phyloP scores from a whole-genome alignment of 2,329 filamentous ascomycete species.

The Penicillium sp. region DNA sequence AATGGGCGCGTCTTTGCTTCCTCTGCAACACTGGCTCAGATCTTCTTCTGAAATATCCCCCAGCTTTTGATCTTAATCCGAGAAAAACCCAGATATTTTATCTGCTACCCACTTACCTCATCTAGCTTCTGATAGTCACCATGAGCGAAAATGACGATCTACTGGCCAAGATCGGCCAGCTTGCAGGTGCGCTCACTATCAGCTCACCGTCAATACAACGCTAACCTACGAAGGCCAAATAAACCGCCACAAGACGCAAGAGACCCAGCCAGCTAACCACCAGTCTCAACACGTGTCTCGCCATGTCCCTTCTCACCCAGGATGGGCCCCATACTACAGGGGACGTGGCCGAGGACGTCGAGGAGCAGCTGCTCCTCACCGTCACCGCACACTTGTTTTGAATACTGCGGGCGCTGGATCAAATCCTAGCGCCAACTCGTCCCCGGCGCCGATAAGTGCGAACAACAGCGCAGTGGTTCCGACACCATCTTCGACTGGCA shows the following conservation, averaged over 20 bases:
- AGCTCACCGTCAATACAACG: constrained; percentile 14
- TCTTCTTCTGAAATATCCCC: neutral
- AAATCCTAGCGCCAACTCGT: constrained; percentile 17
- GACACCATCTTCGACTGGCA: constrained; percentile 21
- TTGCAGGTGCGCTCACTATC: constrained; percentile 49
- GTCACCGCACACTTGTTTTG: constrained; percentile 57
- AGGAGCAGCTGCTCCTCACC: constrained; percentile 35
- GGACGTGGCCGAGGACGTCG: constrained; percentile 34
- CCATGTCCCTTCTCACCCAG: constrained; percentile 26
- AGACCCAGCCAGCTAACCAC: constrained; percentile 17
- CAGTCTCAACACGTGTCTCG: constrained; percentile 25
- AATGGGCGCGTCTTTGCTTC: constrained; percentile 8
- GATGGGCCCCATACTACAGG: constrained; percentile 39
- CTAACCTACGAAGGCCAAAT: constrained; percentile 55
- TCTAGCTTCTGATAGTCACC: constrained; percentile 18
- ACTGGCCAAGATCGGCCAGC: constrained; percentile 48
- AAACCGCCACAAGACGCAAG: constrained; percentile 64
- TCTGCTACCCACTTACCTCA: constrained; percentile 7
- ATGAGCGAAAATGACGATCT: constrained; percentile 51
- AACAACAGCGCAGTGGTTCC: constrained; percentile 24
- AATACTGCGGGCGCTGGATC: constrained; percentile 40
- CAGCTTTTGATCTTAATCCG: neutral
- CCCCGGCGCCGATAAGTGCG: constrained; percentile 22
- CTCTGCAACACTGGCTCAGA: constrained; percentile 1
- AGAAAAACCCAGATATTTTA: neutral